phyloP scores from a whole-genome alignment of 179 eudicot species.

The Beta macrorhiza region DNA sequence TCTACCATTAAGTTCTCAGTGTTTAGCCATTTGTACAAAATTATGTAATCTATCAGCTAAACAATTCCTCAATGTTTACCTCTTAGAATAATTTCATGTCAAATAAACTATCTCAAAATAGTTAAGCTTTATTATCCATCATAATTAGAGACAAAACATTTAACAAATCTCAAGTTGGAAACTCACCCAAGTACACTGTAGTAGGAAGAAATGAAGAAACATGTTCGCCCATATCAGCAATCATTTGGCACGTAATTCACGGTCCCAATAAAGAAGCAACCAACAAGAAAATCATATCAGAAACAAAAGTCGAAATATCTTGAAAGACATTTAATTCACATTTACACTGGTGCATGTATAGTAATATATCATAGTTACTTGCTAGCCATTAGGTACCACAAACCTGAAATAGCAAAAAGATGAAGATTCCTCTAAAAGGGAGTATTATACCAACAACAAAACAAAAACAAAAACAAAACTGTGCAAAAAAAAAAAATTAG shows the following conservation, averaged over 20 bases:
- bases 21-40: too few relatives aligned
- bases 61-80: too few relatives aligned
- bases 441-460: too few relatives aligned
- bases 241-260: conserved; percentile 29
- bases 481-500: too few relatives aligned
- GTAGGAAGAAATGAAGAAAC: conserved; percentile 26
- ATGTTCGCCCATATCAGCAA: conserved; percentile 35
- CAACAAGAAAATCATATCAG: conserved; percentile 8
- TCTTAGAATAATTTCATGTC: too few relatives aligned
- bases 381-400: not conserved
- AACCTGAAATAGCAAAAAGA: conserved; percentile 29
- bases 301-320: not conserved
- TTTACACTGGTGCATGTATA: not conserved
- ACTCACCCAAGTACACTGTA: conserved; percentile 50
- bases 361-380: not conserved
- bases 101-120: too few relatives aligned
- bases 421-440: not conserved
- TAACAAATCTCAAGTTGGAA: not conserved
- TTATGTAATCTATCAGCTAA: too few relatives aligned
- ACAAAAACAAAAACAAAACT: too few relatives aligned
- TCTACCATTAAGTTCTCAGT: too few relatives aligned
- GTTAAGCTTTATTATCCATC: too few relatives aligned
- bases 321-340: conserved; percentile 9
- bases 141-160: not conserved
- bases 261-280: conserved; percentile 25